Evolutionary conservation across 2,329 filamentous ascomycete genomes (phyloP).

Genomic region (Daldinia sp.): DNA sequence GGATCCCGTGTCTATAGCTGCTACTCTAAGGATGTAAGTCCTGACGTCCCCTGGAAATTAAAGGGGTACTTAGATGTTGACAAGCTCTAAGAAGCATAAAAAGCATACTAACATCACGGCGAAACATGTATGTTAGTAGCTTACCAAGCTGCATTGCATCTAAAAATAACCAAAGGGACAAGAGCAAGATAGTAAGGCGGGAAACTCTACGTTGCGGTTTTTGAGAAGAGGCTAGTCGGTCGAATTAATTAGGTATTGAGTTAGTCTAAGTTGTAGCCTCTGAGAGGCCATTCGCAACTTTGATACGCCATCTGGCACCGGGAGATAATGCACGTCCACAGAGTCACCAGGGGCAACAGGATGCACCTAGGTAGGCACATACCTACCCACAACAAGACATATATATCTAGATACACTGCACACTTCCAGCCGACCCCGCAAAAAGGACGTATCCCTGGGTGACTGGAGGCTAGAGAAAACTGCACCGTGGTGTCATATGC

Average conservation of each 20-base stretch:
- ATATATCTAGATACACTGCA: conserved; percentile 12
- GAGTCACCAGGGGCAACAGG: neutral
- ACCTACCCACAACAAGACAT: neutral
- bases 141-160: neutral
- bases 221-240: neutral
- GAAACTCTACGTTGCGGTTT: neutral
- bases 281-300: neutral
- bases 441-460: conserved; percentile 17
- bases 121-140: neutral
- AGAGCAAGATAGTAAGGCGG: neutral
- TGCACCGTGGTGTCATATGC: conserved; percentile 8
- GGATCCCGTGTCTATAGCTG: too few species aligned
- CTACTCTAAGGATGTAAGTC: too few species aligned
- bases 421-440: conserved; percentile 11
- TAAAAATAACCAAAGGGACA: neutral
- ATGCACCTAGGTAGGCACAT: neutral
- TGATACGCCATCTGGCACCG: neutral
- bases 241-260: neutral
- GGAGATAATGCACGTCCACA: neutral
- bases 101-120: neutral
- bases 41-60: too few species aligned
- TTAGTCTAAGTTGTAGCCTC: neutral
- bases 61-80: neutral
- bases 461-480: conserved; percentile 16
- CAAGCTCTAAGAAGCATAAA: neutral